A percentile compares a stretch with the other conserved stretches of the same genome.
phyloP scores from a whole-genome alignment of 345 rosid species.

The Populus simonii region DNA sequence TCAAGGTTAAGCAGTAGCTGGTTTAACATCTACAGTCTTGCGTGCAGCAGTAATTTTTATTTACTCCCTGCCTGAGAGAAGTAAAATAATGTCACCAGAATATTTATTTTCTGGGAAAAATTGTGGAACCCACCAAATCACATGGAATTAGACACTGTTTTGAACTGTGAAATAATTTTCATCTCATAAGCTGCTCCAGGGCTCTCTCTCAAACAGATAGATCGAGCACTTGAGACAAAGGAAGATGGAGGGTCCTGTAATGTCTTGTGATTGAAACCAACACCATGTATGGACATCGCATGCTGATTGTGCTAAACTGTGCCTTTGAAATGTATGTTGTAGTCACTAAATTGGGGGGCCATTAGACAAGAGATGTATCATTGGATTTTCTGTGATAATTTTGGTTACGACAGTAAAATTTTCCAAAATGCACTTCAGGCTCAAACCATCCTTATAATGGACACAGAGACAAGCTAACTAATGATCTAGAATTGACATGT shows the following conservation, averaged over 20 bases:
- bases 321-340: conserved; percentile 6
- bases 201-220: background rate
- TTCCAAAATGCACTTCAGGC: conserved; percentile 1
- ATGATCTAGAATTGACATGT: background rate
- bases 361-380: conserved; percentile 4
- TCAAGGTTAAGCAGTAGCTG: background rate
- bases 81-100: too few relatives aligned
- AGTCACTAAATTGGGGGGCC: conserved; percentile 4
- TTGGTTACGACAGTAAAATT: background rate
- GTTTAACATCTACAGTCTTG: background rate
- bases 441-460: background rate
- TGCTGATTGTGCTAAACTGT: conserved; percentile 10
- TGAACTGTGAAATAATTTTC: background rate
- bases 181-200: background rate
- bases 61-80: background rate
- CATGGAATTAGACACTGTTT: background rate
- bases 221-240: background rate
- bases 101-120: background rate
- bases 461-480: conserved; percentile 15
- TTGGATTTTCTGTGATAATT: conserved; percentile 6
- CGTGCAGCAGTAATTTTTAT: background rate
- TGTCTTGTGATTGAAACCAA: background rate
- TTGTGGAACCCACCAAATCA: conserved; percentile 10
- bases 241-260: background rate
- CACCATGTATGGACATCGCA: conserved; percentile 16